These are phyloP conservation scores for Bipolaris zeicola DNA, from an alignment of 2,329 filamentous ascomycete genomes.

Conservation along the genomic window DNA sequence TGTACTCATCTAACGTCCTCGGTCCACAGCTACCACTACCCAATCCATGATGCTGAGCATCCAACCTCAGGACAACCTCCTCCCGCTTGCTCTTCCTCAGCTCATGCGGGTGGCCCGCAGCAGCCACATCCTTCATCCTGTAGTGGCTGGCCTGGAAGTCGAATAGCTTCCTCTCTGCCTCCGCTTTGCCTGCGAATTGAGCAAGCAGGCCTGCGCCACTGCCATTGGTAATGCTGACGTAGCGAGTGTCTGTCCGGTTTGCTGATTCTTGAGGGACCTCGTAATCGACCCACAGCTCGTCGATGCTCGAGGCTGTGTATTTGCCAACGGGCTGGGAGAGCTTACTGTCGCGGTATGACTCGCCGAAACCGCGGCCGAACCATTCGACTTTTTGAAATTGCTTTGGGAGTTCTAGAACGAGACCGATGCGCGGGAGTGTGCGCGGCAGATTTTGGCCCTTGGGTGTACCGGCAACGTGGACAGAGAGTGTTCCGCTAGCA, in stretches of 20 bases:
- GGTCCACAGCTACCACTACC: conserved; percentile 68
- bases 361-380: conserved; percentile 68
- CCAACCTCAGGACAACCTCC: conserved; percentile 63
- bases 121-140: conserved; percentile 58
- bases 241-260: conserved; percentile 66
- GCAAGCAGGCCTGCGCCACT: conserved; percentile 24
- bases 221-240: conserved; percentile 51
- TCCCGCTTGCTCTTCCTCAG: conserved; percentile 59
- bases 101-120: conserved; percentile 68
- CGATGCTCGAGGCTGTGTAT: conserved; percentile 53
- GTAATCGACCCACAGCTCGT: conserved; percentile 62
- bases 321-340: conserved; percentile 59
- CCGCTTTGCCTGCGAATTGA: conserved; percentile 36
- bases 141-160: conserved; percentile 64
- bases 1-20: conserved; percentile 52
- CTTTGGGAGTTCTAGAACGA: conserved; percentile 60
- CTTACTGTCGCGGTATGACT: conserved; percentile 71
- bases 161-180: conserved; percentile 26
- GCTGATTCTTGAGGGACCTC: conserved; percentile 72
- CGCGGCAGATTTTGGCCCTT: conserved; percentile 58
- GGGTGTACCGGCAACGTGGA: conserved; percentile 54
- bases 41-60: conserved; percentile 67
- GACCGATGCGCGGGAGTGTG: conserved; percentile 66
- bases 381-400: conserved; percentile 59
- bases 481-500: conserved; percentile 51